Evolutionary conservation across 164 flowering plant species (phyloP), one percentile per base, ranked within the genome.

Genomic region (Akebia trifoliata): DNA sequence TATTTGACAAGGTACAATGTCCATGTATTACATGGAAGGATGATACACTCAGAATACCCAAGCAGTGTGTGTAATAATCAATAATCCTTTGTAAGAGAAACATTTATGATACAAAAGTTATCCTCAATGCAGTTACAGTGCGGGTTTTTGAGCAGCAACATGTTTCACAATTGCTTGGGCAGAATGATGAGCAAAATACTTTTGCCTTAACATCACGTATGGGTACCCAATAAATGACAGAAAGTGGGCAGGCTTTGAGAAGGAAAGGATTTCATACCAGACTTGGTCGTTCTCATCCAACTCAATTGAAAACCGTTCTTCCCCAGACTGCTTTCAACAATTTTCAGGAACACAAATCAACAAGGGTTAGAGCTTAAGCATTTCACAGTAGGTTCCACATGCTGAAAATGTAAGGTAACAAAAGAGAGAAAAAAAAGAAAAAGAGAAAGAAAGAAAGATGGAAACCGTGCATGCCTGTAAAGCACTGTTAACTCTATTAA

Each of bases 201-300:
- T 89, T 59, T 93, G 98, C 70, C 76, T 72, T 4, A 85, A 63
- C 45, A 63, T 72, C 2, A 85, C 91, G 59, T 80, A 87, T 15
- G 98, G 98, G 66, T 81, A 85, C 1, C 91, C 89, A 22, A 93
- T 42, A 55, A 74, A 26, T 4, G 98, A 82, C 3, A 89, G 74
- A 17, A 82, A 51, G 61, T 87, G 86, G 10, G 85, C 93, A 34
- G 98, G 96, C 71, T 84, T 93, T 26, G 98, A 93, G 62, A 93
- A 76, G 38, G 98, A 89, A 51, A 80, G 75, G 54, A 92, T 70
- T 70, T 89, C 98, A 56, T 93, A 93, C 98, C 98, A 93, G 2
- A 93, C 98, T 67, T 87, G 75, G 56, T 87, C 69, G 59, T 87
- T 76, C 62, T 82, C 91, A 52, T 93, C 97, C 63, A 84, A 70